Base-by-base conservation (phyloP, 2,329 filamentous ascomycete genomes). In the Phialemoniopsis sp. region DNA sequence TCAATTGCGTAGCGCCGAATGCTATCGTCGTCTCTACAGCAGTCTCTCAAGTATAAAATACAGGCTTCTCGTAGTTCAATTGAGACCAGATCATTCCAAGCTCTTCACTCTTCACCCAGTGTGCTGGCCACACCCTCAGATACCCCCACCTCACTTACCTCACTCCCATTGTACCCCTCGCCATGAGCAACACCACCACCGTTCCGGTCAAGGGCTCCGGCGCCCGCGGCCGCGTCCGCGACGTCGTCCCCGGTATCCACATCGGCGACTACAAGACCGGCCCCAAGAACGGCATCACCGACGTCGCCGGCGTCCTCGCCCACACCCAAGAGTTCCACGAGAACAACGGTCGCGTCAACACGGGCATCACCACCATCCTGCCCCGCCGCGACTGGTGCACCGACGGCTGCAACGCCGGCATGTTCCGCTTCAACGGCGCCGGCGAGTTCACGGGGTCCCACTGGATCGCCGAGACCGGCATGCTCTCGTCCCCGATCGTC, bases 341-440 rank as follows among this genome's bases (percentile, higher is more conserved):
- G 8, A 14, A 34, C 8, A 32, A 36, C 32, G 44, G 46, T 29
- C 19, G 40, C 17, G 44, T 31, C 37, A 72, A 74, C 46, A 73
- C 70, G 0, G 72, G 72, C 36, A 60, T 75, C 10, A 76, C 72
- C 2, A 63, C 66, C 29, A 70, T 76, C 38, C 51, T 75, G 1
- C 69, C 71, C 1, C 64, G 69, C 10, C 33, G 48, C 5, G 54
- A 67, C 34, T 75, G 70, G 69, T 61, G 62, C 50, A 43, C 60
- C 33, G 59, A 64, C 9, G 67, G 67, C 31, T 68, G 64, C 39
- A 68, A 73, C 34, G 66, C 70, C 4, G 67, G 67, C n/a, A 50
- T 74, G 35, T 82, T 81, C 58, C 68, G 71, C 44, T 81, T 84
- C 63, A 84, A 84, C 47, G 79, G 80, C 39, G 73, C 71, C 34